Base-by-base conservation (phyloP, 768 basidiomycete species). In the Podaxis pistillaris region DNA sequence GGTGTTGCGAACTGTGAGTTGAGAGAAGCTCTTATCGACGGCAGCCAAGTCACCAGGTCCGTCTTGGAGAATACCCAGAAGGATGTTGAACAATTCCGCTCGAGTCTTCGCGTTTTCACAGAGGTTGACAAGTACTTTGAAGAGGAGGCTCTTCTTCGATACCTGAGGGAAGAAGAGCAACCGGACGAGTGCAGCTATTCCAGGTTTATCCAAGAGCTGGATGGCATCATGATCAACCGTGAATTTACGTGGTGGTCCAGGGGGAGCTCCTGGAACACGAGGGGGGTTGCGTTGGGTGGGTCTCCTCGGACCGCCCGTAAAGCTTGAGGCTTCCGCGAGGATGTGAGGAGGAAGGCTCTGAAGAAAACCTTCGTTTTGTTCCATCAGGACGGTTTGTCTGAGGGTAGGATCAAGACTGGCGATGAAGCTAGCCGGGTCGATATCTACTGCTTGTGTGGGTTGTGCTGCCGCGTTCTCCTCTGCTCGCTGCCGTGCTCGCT, bases 131-230 rank as follows among this genome's bases (percentile, higher is more conserved):
- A 99, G 86, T 1, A 97, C 89, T 70, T 90, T 91, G 73, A 94
- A 93, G 12, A 99, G 81, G 24, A 91, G 75, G 54, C 85, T 89
- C 77, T 94, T 95, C 76, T 87, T 87, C 63, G 93, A 79, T 22
- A 94, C 89, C 67, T 97, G 93, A 3, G 97, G 97, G 83, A 94
- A 97, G 82, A 99, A 99, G 22, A 99, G 83, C 7, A 98, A 85
- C 56, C 96, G 88, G 46, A 98, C 87, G 17, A 99, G 86, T 24
- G 90, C 88, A 0, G 95, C 92, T 51, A 98, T 85, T 13, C 94
- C 93, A 5, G 84, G 73, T 69, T 93, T 96, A 72, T 99, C 97
- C 50, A 99, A 83, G 1, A 99, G 85, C 69, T 94, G 92, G 30
- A 98, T 92, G 1, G 96, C 92, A 67, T 99, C 96, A 41, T 96